phyloP scores from a whole-genome alignment of 257 asterid genomes.

The Solanum neorickii region DNA sequence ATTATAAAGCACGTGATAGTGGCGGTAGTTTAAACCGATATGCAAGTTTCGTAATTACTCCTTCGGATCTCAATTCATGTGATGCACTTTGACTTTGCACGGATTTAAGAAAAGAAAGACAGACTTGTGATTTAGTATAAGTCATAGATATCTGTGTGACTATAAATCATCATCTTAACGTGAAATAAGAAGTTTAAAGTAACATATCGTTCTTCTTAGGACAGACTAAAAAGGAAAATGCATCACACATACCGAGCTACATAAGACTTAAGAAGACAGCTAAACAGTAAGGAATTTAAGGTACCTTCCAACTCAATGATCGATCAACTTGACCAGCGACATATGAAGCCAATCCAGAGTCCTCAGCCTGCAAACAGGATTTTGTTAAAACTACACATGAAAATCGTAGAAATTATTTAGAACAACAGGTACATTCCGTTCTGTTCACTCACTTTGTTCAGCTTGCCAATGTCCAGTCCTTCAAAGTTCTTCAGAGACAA shows the following conservation, averaged over 20 bases:
- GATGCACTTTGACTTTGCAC: neutral
- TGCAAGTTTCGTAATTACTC: neutral
- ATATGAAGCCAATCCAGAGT: constrained; percentile 77
- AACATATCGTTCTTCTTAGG: neutral
- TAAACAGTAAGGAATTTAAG: neutral
- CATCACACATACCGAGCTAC: neutral
- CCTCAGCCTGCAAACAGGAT: constrained; percentile 33
- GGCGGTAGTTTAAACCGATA: neutral
- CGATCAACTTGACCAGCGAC: constrained; percentile 92
- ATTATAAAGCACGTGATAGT: neutral
- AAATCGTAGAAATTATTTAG: neutral
- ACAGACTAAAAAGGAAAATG: neutral
- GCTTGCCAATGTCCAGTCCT: constrained; percentile 72
- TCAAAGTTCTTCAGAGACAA: constrained; percentile 78
- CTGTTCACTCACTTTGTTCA: constrained; percentile 49
- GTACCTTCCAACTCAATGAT: constrained; percentile 82
- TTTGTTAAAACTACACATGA: neutral
- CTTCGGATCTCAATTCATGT: neutral
- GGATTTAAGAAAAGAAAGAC: neutral
- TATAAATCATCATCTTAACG: neutral
- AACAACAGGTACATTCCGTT: neutral
- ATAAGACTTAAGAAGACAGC: neutral
- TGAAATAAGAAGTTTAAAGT: neutral
- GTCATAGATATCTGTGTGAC: neutral
- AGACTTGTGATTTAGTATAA: neutral